Evolutionary conservation across 331 rosid species (phyloP), one percentile per base, ranked within the genome.

Genomic region (Quercus tomentella): DNA sequence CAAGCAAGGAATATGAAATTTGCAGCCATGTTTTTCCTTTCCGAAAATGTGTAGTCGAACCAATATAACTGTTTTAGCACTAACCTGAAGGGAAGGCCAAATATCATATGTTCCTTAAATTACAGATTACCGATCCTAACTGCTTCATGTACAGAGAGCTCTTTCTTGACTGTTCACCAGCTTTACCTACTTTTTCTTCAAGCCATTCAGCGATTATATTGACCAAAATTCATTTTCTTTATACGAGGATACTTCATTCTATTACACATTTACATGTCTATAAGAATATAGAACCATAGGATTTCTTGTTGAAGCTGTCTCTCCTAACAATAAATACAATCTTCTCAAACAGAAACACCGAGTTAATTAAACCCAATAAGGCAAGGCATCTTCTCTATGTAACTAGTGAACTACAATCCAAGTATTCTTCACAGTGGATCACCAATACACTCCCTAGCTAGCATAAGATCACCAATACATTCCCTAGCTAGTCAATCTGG

Each of bases 111-210:
- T 60, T 60, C 67, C 67, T 23, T 60, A 1, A 60, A 14, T 25
- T 60, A 63, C 26, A 26, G 41, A 63, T 63, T 63, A 26, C 7
- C 18, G 35, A 67, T 77, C 76, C 75, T 81, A 73, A 79, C 83
- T 76, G 43, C 55, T 82, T 86, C 81, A 82, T 72, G 76, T 28
- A 85, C 31, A 77, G 54, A 82, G 61, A 74, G 49, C 79, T 81
- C 74, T 77, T 63, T 78, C 79, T 62, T 71, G 88, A 88, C 89
- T 90, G 91, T 86, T 92, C 86, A 90, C 86, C 93, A 23, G 85
- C 86, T 86, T 90, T 75, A 87, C 94, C 93, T 86, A 89, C 89
- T 81, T 79, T 70, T 77, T 75, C 78, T 78, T 75, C 41, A 41
- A 75, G 83, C 70, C 49, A 21, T 55, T 60, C 43, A 68, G 56